These are phyloP conservation scores for Hyphopichia buzzinii DNA, from an alignment of 1,139 yeast genomes.

Conservation along the genomic window DNA sequence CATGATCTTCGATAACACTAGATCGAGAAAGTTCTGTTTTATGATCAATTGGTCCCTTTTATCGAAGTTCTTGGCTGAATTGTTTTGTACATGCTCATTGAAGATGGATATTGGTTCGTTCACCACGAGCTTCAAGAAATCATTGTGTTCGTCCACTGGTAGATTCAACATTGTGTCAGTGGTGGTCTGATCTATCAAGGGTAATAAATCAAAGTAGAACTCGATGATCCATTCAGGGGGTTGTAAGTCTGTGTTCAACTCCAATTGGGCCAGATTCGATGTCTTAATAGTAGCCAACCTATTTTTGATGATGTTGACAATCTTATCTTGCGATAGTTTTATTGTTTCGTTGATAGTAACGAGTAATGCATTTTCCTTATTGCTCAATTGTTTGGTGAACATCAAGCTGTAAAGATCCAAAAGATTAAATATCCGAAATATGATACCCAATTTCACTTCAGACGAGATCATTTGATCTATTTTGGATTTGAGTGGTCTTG, in stretches of 20 bases:
- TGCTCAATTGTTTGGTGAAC: slow-evolving; percentile 50
- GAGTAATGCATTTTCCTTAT: slow-evolving; percentile 18
- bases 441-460: slow-evolving; percentile 55
- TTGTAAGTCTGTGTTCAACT: slow-evolving; percentile 48
- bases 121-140: slow-evolving; percentile 37
- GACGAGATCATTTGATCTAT: slow-evolving; percentile 68
- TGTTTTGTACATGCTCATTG: slow-evolving; percentile 28
- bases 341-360: slow-evolving; percentile 25
- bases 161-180: slow-evolving; percentile 39
- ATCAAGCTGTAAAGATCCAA: slow-evolving; percentile 68
- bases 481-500: slow-evolving; percentile 42
- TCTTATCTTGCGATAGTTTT: slow-evolving; percentile 36
- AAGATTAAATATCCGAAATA: slow-evolving; percentile 60
- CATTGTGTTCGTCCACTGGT: slow-evolving; percentile 26
- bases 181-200: slow-evolving; percentile 46
- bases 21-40: slow-evolving; percentile 58
- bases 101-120: slow-evolving; percentile 51
- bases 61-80: slow-evolving; percentile 20
- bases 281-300: slow-evolving; percentile 40
- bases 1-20: slow-evolving; percentile 53
- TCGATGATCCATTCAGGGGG: slow-evolving; percentile 76
- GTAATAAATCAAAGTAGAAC: slow-evolving; percentile 50
- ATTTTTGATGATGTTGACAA: slow-evolving; percentile 38
- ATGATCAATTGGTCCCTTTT: slow-evolving; percentile 42
- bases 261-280: slow-evolving; percentile 42